Conservation (phyloP, 75 land plant genomes). For the Cryptomeria japonica region DNA sequence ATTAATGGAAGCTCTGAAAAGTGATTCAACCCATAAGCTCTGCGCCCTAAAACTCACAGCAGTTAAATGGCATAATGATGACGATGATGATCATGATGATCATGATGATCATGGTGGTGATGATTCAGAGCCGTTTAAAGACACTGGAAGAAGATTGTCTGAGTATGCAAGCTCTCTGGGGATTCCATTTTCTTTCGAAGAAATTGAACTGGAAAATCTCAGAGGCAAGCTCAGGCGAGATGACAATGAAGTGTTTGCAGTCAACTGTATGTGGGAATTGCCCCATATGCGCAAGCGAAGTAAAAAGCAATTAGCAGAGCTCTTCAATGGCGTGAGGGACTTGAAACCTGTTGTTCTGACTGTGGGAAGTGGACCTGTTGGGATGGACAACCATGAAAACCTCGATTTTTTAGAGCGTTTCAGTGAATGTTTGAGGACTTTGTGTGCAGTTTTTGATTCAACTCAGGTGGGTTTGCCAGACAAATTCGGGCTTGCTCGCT, state of each 20-base stretch:
- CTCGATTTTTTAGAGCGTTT: slow-evolving; percentile 18
- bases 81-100: neutral
- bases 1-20: slow-evolving; percentile 48
- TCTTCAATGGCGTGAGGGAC: neutral
- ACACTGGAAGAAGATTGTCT: neutral
- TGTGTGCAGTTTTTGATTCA: slow-evolving; percentile 65
- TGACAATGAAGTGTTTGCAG: neutral
- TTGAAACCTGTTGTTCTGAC: neutral
- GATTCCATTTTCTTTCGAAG: neutral
- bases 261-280: neutral
- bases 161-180: neutral
- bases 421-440: slow-evolving; percentile 54
- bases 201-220: neutral
- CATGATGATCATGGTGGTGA: too few species aligned
- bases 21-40: slow-evolving; percentile 8
- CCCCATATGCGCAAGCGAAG: neutral
- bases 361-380: slow-evolving; percentile 1
- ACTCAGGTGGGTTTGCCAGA: slow-evolving; percentile 40
- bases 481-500: too few species aligned
- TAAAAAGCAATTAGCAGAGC: neutral
- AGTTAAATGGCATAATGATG: slow-evolving; percentile 17
- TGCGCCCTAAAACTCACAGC: slow-evolving; percentile 63
- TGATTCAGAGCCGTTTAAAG: neutral
- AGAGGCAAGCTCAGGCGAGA: neutral
- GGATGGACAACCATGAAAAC: slow-evolving; percentile 37